Conservation (phyloP, 1,284 basidiomycete species). For the Naganishia albida region DNA sequence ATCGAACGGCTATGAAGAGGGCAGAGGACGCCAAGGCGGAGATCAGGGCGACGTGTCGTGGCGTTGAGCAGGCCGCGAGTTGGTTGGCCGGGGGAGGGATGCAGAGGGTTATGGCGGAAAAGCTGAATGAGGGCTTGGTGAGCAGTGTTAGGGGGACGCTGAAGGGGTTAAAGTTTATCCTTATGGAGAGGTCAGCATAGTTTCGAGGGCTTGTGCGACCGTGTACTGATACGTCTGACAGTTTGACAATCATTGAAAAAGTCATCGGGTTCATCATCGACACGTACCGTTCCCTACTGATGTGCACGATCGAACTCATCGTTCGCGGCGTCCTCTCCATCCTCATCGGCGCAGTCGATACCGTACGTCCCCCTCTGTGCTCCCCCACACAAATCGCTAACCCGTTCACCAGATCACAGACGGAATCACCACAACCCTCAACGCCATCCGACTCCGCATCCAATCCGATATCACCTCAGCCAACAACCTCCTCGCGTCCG, state of each 20-base stretch:
- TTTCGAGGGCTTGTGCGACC: not conserved
- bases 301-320: constrained; percentile 88
- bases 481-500: constrained; percentile 68
- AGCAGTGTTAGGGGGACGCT: constrained; percentile 24
- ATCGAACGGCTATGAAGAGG: constrained; percentile 9
- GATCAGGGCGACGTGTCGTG: constrained; percentile 30
- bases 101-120: constrained; percentile 28
- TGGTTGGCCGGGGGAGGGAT: constrained; percentile 25
- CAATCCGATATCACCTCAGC: constrained; percentile 69
- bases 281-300: constrained; percentile 83
- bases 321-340: constrained; percentile 78
- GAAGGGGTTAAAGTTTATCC: constrained; percentile 25
- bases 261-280: constrained; percentile 90
- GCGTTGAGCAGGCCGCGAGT: constrained; percentile 29
- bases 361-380: constrained; percentile 61
- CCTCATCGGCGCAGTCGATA: constrained; percentile 75
- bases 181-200: constrained; percentile 29
- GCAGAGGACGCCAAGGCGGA: constrained; percentile 23
- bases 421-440: constrained; percentile 65
- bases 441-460: constrained; percentile 65
- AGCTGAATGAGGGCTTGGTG: constrained; percentile 31
- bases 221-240: constrained; percentile 22
- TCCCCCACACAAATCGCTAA: not conserved
- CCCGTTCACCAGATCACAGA: constrained; percentile 63
- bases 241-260: constrained; percentile 75